Conservation (phyloP, 2,329 filamentous ascomycete genomes). For the Colletotrichum spinosum region DNA sequence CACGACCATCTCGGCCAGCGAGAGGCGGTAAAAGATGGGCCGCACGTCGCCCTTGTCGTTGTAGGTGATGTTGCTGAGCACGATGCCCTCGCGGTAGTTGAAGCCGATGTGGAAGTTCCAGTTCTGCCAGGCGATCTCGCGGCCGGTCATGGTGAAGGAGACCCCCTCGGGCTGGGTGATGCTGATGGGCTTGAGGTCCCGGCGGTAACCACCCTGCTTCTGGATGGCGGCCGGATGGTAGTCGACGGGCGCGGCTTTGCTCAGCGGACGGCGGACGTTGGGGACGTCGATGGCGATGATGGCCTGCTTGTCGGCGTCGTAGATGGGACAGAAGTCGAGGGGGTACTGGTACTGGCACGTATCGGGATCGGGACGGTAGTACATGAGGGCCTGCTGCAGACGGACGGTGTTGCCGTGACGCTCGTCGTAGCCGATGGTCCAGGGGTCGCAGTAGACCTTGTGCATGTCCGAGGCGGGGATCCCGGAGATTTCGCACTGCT, state of each 20-base stretch:
- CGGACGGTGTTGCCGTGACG: slow-evolving; percentile 83
- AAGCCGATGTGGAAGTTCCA: slow-evolving; percentile 95
- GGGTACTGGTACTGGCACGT: slow-evolving; percentile 93
- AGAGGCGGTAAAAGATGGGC: slow-evolving; percentile 89
- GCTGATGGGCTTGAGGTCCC: slow-evolving; percentile 85
- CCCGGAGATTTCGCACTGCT: slow-evolving; percentile 87
- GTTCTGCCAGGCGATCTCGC: slow-evolving; percentile 88
- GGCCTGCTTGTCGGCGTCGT: slow-evolving; percentile 80
- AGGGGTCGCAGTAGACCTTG: slow-evolving; percentile 96
- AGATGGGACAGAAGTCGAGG: slow-evolving; percentile 94
- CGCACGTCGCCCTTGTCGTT: slow-evolving; percentile 84
- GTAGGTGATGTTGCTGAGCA: slow-evolving; percentile 90
- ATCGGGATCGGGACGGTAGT: slow-evolving; percentile 87
- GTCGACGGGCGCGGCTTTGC: slow-evolving; percentile 78
- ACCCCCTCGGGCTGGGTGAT: slow-evolving; percentile 91
- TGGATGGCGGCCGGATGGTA: slow-evolving; percentile 82
- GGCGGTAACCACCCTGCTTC: slow-evolving; percentile 79
- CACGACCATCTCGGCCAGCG: slow-evolving; percentile 93
- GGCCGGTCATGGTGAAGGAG: slow-evolving; percentile 81
- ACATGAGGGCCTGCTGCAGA: slow-evolving; percentile 94
- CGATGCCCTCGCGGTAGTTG: slow-evolving; percentile 93
- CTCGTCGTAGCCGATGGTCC: slow-evolving; percentile 96
- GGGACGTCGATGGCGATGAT: slow-evolving; percentile 89
- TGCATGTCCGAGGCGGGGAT: slow-evolving; percentile 88
- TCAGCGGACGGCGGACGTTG: slow-evolving; percentile 79